Conservation (phyloP, 2,329 filamentous ascomycete species). For the Talaromyces islandicus region DNA sequence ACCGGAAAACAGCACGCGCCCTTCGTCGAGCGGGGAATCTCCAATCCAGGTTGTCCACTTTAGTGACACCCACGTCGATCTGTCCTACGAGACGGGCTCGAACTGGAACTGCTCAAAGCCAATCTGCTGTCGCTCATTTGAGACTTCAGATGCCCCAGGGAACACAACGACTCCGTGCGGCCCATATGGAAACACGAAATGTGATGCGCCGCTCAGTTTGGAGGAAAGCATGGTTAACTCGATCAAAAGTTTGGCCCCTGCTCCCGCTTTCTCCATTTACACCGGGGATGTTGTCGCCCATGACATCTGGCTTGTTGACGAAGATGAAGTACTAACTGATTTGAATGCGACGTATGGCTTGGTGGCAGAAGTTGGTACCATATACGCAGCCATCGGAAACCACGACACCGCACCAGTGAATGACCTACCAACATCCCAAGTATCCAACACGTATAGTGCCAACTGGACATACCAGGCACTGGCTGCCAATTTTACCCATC, state of each 20-base stretch:
- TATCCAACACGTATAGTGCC: slow-evolving; percentile 31
- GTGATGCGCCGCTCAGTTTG: slow-evolving; percentile 47
- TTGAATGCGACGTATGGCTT: slow-evolving; percentile 43
- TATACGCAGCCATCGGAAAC: slow-evolving; percentile 53
- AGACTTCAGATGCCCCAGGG: background rate
- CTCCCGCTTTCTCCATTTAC: slow-evolving; percentile 50
- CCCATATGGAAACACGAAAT: slow-evolving; percentile 48
- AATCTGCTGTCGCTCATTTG: background rate
- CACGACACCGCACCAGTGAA: slow-evolving; percentile 53
- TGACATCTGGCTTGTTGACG: slow-evolving; percentile 33
- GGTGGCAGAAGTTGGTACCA: slow-evolving; percentile 40
- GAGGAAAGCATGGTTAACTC: slow-evolving; percentile 49
- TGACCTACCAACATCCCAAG: slow-evolving; percentile 40
- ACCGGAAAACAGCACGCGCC: slow-evolving; percentile 27
- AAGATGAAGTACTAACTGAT: slow-evolving; percentile 26
- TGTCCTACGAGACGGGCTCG: slow-evolving; percentile 46
- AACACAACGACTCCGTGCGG: slow-evolving; percentile 47
- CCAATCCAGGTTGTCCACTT: slow-evolving; percentile 52
- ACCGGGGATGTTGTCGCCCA: slow-evolving; percentile 56
- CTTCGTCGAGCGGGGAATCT: slow-evolving; percentile 39
- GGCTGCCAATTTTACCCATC: slow-evolving; percentile 41
- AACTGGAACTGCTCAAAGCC: slow-evolving; percentile 27
- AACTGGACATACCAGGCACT: slow-evolving; percentile 52
- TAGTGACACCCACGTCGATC: slow-evolving; percentile 54
- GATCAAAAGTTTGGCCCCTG: slow-evolving; percentile 33